Evolutionary conservation across 2,329 filamentous ascomycete species (phyloP).

Genomic region (Escovopsis weberi): DNA sequence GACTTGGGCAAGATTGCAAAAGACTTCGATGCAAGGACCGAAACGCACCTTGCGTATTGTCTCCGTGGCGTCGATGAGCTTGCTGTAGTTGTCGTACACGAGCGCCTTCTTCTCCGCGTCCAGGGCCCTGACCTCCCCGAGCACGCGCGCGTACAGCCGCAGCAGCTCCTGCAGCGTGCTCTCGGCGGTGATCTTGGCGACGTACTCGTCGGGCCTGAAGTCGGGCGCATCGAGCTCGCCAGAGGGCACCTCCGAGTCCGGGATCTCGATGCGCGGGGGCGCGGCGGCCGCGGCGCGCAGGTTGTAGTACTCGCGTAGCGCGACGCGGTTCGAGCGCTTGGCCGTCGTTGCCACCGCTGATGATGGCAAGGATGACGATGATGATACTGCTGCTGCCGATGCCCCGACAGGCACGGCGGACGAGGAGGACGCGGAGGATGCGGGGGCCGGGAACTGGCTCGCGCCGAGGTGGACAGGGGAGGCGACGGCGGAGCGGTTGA

Average conservation of each 20-base stretch:
- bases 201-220: constrained; percentile 61
- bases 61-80: constrained; percentile 90
- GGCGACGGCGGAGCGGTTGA: constrained; percentile 41
- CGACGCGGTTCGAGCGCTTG: constrained; percentile 59
- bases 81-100: constrained; percentile 97
- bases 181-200: constrained; percentile 44
- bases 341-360: constrained; percentile 11
- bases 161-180: constrained; percentile 55
- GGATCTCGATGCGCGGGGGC: constrained; percentile 27
- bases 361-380: no score
- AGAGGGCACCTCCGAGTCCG: constrained; percentile 42
- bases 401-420: no score
- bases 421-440: constrained; percentile 15
- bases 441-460: constrained; percentile 18
- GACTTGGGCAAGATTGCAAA: no score
- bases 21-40: no score
- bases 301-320: constrained; percentile 90
- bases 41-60: constrained; percentile 62
- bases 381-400: no score
- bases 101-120: constrained; percentile 94
- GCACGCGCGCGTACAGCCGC: constrained; percentile 52
- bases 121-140: constrained; percentile 73
- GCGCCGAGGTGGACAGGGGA: constrained; percentile 28
- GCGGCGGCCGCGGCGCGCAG: constrained; percentile 32
- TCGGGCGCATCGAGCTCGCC: constrained; percentile 59